Conservation (phyloP, 2,329 filamentous ascomycete species). For the Botrytis hyacinthi region DNA sequence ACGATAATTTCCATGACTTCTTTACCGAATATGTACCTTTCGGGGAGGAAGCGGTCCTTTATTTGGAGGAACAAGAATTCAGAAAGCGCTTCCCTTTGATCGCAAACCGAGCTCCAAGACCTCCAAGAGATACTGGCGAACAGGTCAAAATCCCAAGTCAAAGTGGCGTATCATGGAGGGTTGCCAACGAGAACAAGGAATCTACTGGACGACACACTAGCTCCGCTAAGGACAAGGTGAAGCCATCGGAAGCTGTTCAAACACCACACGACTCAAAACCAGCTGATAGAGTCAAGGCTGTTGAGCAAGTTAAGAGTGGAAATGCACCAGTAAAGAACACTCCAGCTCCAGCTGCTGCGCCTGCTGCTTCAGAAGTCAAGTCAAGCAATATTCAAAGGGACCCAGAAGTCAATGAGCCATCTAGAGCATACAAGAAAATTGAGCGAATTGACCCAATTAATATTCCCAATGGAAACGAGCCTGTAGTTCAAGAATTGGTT, state of each 20-base stretch:
- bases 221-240: slow-evolving; percentile 42
- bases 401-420: slow-evolving; percentile 66
- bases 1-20: slow-evolving; percentile 98
- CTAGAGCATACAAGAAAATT: slow-evolving; percentile 58
- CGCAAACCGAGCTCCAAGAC: slow-evolving; percentile 24
- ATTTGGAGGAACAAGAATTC: slow-evolving; percentile 94
- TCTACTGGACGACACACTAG: slow-evolving; percentile 59
- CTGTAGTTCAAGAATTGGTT: slow-evolving; percentile 87
- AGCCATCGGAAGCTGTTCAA: slow-evolving; percentile 35
- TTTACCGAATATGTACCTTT: slow-evolving; percentile 97
- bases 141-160: slow-evolving; percentile 81
- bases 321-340: slow-evolving; percentile 31
- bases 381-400: slow-evolving; percentile 40
- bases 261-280: slow-evolving; percentile 34
- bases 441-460: slow-evolving; percentile 74
- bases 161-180: slow-evolving; percentile 80
- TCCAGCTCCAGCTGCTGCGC: slow-evolving; percentile 22
- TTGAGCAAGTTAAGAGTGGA: slow-evolving; percentile 40
- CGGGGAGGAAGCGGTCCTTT: slow-evolving; percentile 90
- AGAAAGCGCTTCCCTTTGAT: slow-evolving; percentile 73
- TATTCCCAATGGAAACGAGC: slow-evolving; percentile 74
- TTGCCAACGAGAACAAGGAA: slow-evolving; percentile 59
- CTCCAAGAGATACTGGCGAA: slow-evolving; percentile 56
- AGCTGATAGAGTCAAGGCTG: slow-evolving; percentile 37
- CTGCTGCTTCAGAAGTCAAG: slow-evolving; percentile 30